These are phyloP conservation scores for Plasmodium gonderi DNA, from an alignment of 169 alveolate genomes.

Conservation along the genomic window DNA sequence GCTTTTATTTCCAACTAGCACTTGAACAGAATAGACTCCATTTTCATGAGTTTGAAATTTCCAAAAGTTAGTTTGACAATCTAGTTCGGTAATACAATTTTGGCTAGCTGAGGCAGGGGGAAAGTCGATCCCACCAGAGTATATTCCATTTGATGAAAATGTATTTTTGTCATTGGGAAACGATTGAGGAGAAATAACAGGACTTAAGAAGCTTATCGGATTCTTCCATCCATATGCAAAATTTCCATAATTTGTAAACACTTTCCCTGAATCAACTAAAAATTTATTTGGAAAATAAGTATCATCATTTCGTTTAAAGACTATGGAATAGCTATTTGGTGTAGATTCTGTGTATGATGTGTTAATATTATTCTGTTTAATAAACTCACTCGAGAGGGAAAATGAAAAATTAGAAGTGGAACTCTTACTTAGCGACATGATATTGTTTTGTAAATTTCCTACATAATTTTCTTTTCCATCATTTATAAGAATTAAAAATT, in stretches of 20 bases:
- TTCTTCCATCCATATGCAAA: constrained; percentile 61
- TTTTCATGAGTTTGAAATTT: constrained; percentile 39
- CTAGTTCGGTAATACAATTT: constrained; percentile 40
- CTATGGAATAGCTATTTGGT: constrained; percentile 63
- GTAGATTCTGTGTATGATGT: background rate
- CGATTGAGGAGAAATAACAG: background rate
- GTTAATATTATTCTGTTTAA: background rate
- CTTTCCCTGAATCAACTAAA: constrained; percentile 40
- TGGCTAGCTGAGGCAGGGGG: constrained; percentile 74
- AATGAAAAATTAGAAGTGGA: constrained; percentile 20
- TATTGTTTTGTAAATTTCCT: constrained; percentile 41
- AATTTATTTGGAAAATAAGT: constrained; percentile 23
- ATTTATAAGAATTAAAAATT: constrained; percentile 10
- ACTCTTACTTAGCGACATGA: constrained; percentile 26
- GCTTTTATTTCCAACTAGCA: constrained; percentile 40
- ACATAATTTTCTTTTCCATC: background rate
- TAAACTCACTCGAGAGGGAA: background rate
- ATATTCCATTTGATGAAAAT: constrained; percentile 7
- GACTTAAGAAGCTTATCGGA: background rate
- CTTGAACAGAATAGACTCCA: constrained; percentile 54
- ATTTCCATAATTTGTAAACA: constrained; percentile 19
- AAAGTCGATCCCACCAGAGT: constrained; percentile 56
- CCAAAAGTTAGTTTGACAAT: constrained; percentile 61
- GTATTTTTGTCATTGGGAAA: background rate
- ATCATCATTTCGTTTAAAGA: constrained; percentile 32